Conservation (phyloP, 1,284 basidiomycete species). For the Ustilago xerochloae region DNA sequence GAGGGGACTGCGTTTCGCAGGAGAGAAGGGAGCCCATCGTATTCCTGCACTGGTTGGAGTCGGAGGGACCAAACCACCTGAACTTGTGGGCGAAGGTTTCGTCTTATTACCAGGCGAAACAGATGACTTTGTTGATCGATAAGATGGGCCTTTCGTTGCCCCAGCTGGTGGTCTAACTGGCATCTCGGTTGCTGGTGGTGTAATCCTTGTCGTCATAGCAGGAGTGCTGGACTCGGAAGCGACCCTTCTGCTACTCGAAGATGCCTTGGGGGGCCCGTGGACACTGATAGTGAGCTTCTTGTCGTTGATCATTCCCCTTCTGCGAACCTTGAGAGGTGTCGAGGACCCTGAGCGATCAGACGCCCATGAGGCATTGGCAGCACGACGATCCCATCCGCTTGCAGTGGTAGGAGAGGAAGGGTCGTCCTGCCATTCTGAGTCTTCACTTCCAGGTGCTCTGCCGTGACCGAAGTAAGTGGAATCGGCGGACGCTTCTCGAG, state of each 20-base stretch:
- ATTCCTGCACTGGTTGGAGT: neutral
- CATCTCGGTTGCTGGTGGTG: neutral
- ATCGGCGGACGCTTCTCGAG: neutral
- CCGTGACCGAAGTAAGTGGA: constrained; percentile 9
- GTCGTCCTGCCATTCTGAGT: constrained; percentile 12
- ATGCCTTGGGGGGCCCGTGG: neutral
- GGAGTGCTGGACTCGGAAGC: constrained; percentile 7
- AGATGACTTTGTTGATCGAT: neutral
- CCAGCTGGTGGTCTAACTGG: constrained; percentile 1
- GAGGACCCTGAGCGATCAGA: neutral
- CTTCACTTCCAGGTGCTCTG: constrained; percentile 2
- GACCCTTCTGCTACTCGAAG: constrained; percentile 1
- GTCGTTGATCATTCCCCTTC: constrained; percentile 23
- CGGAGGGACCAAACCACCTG: neutral
- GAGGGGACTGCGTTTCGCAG: constrained; percentile 13
- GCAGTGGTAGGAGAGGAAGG: neutral
- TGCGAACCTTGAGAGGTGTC: constrained; percentile 30
- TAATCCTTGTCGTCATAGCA: neutral
- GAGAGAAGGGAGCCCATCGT: constrained; percentile 10
- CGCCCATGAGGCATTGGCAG: constrained; percentile 4
- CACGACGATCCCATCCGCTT: constrained; percentile 13
- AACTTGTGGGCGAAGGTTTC: constrained; percentile 9
- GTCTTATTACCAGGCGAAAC: constrained; percentile 6
- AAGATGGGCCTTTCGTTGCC: neutral
- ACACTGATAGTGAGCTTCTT: constrained; percentile 33